Evolutionary conservation across 352 stramenopile species (phyloP).

Genomic region (Thalassiosira exigua): DNA sequence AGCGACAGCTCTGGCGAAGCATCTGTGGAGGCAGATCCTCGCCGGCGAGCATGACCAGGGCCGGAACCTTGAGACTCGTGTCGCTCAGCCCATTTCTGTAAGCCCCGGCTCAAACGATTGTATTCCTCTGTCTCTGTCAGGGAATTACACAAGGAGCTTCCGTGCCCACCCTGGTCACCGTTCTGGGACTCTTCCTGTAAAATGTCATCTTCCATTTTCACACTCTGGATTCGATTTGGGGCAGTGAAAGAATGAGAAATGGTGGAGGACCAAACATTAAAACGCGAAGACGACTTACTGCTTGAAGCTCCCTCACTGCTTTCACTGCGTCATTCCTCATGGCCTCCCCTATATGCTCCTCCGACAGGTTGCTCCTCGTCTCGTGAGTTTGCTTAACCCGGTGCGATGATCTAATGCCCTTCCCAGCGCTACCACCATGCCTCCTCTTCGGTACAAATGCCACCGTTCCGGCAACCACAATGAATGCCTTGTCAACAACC

Average conservation of each 20-base stretch:
- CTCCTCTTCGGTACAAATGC: constrained; percentile 73
- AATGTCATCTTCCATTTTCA: constrained; percentile 12
- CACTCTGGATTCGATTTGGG: background rate
- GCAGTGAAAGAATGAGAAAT: constrained; percentile 7
- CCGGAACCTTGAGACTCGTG: constrained; percentile 24
- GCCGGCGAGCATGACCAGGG: background rate
- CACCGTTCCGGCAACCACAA: constrained; percentile 80
- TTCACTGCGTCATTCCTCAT: constrained; percentile 58
- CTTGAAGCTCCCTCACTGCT: constrained; percentile 59
- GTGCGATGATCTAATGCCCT: constrained; percentile 7
- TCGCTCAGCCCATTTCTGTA: constrained; percentile 69
- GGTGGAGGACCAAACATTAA: constrained; percentile 11
- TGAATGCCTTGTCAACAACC: constrained; percentile 75
- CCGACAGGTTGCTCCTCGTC: background rate
- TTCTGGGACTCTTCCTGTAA: too few relatives aligned
- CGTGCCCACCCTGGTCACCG: background rate
- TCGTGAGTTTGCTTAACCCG: constrained; percentile 46
- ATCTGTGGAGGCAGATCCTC: constrained; percentile 22
- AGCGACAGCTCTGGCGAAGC: constrained; percentile 43
- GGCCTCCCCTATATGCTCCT: constrained; percentile 38
- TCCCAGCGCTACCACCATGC: constrained; percentile 51
- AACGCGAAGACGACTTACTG: constrained; percentile 25
- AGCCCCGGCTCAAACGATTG: constrained; percentile 58
- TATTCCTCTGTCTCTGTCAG: constrained; percentile 65
- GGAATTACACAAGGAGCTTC: constrained; percentile 18